Base-by-base conservation (phyloP, 208 protist genomes). In the Acanthamoeba healyi region DNA sequence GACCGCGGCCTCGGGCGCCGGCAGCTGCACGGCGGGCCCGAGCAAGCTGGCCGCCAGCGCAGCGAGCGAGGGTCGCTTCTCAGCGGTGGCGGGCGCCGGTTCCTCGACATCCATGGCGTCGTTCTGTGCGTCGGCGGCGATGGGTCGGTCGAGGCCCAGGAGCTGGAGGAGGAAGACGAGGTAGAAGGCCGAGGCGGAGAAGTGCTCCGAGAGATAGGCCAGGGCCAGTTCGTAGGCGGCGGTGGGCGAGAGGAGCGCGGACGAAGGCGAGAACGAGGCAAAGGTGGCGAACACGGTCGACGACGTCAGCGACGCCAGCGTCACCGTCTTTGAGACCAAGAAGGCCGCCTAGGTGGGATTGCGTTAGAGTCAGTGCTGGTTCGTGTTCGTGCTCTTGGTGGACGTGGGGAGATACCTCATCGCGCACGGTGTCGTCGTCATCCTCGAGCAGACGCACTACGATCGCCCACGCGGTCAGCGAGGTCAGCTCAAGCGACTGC, bases 141-240 rank as follows among this genome's bases (percentile, higher is more conserved):
- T 9, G 24, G 26, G 14, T 19, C 2, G 10, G 6, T 32, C 81
- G 44, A 42, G 42, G 44, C 19, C 29, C 5, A 89, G 81, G 19
- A 58, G 54, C 51, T 65, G 46, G 24, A 89, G 81, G 19, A 89
- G 81, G 81, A 89, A 89, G 46, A 67, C 19, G 34, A 89, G 49
- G 54, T 89, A 89, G 54, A 42, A 42, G 34, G 42, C 17, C 49
- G 81, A 89, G 24, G 44, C 10, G 32, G 54, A 38, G 34, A 89
- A 89, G 44, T 65, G 81, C 38, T 89, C 81, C 3, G 81, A 58
- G 51, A 89, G 29, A 24, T 42, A 89, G 49, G 29, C 51, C 7
- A 89, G 54, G 26, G 81, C 81, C 4, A 89, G 29, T 38, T 82
- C 72, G 42, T 51, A 82, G 38, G 72, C 72, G 17, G 72, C 72